These are phyloP conservation scores for Candida dendrica DNA, from an alignment of 805 yeast species.

Conservation along the genomic window DNA sequence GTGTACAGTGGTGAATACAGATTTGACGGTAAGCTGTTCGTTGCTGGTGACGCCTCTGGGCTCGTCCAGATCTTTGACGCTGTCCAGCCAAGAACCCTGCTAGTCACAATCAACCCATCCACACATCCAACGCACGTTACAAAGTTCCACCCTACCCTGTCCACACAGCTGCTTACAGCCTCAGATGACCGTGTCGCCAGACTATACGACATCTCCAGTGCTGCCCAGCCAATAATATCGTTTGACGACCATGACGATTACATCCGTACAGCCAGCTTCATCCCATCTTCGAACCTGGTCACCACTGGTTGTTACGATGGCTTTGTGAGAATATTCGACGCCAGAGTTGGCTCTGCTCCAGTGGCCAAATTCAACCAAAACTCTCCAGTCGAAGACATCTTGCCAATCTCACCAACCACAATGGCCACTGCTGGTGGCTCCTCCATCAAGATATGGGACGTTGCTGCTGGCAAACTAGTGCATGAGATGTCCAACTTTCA, in stretches of 20 bases:
- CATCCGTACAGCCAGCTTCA: conserved; percentile 72
- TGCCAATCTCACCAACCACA: conserved; percentile 63
- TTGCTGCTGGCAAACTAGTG: conserved; percentile 66
- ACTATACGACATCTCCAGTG: conserved; percentile 80
- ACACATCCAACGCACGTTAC: conserved; percentile 90
- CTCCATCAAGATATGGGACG: conserved; percentile 84
- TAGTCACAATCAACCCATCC: conserved; percentile 78
- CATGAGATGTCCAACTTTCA: conserved; percentile 80
- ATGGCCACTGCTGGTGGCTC: conserved; percentile 79
- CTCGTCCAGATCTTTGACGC: conserved; percentile 87
- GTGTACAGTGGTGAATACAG: conserved; percentile 90
- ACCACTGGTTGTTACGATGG: conserved; percentile 96
- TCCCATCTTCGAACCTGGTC: conserved; percentile 75
- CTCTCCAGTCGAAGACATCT: conserved; percentile 79
- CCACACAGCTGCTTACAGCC: conserved; percentile 75
- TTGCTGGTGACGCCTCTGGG: conserved; percentile 95
- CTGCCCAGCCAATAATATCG: conserved; percentile 61
- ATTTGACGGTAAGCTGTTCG: conserved; percentile 82
- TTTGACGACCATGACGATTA: conserved; percentile 81
- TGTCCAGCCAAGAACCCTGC: conserved; percentile 64
- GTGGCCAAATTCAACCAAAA: conserved; percentile 63
- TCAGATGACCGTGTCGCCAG: conserved; percentile 87
- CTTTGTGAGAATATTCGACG: conserved; percentile 72
- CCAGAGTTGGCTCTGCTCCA: conserved; percentile 52
- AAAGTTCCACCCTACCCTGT: conserved; percentile 74